These are phyloP conservation scores for Rhododendron mucronatum DNA, from an alignment of 148 eudicot species.

Conservation along the genomic window DNA sequence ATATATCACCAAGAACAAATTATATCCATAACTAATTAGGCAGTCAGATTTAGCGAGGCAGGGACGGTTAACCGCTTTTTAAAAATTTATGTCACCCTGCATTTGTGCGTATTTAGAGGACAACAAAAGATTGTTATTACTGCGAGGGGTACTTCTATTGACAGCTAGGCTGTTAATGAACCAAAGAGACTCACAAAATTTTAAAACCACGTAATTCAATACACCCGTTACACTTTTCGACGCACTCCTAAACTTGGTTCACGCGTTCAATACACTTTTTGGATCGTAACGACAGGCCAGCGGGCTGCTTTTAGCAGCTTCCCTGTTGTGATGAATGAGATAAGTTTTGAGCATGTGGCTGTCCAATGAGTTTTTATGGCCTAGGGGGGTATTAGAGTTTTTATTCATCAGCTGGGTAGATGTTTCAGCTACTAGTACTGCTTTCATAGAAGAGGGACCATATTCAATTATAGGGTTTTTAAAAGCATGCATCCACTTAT, in stretches of 20 bases:
- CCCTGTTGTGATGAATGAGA: not conserved
- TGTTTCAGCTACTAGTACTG: not conserved
- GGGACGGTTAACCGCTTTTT: not conserved
- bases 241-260: not conserved
- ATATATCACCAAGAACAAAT: not conserved
- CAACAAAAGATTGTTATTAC: not conserved
- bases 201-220: too few relatives aligned
- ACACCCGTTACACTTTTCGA: too few relatives aligned
- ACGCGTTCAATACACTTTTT: not conserved
- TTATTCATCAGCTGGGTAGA: not conserved
- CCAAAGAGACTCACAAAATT: too few relatives aligned
- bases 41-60: not conserved
- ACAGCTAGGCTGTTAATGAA: too few relatives aligned
- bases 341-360: conserved; percentile 14
- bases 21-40: not conserved
- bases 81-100: not conserved
- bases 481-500: conserved; percentile 3
- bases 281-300: not conserved
- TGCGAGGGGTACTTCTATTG: not conserved
- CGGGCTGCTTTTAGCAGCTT: not conserved
- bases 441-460: conserved; percentile 16
- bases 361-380: not conserved
- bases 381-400: not conserved
- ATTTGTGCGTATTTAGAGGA: not conserved
- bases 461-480: conserved; percentile 1